Conservation (phyloP, 768 basidiomycete genomes). For the Psilocybe sp. region DNA sequence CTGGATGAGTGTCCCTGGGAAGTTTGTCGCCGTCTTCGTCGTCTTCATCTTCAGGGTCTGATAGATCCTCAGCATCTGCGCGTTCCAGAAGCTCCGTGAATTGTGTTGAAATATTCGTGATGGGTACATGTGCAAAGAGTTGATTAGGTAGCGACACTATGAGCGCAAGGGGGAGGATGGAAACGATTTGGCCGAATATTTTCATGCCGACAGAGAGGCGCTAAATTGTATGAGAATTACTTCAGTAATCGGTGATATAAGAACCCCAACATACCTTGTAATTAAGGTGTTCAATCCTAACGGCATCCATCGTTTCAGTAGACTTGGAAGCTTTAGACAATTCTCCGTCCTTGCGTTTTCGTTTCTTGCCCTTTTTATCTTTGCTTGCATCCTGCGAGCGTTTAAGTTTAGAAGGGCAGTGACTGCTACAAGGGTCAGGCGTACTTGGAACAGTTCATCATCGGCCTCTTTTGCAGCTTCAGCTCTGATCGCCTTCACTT, state of each 20-base stretch:
- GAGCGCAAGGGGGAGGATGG: conserved; percentile 84
- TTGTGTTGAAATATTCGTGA: conserved; percentile 85
- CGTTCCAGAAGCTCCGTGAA: conserved; percentile 71
- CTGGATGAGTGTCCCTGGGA: conserved; percentile 47
- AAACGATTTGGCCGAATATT: conserved; percentile 82
- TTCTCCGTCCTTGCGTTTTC: conserved; percentile 43
- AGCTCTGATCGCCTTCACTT: conserved; percentile 80
- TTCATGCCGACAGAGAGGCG: conserved; percentile 82
- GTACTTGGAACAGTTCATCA: conserved; percentile 70
- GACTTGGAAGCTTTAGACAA: conserved; percentile 21
- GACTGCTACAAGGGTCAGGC: conserved; percentile 15
- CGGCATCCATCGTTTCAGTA: conserved; percentile 45
- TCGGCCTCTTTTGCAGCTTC: conserved; percentile 87
- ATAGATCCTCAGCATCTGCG: conserved; percentile 50
- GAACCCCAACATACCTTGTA: conserved; percentile 64
- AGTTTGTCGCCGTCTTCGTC: conserved; percentile 43
- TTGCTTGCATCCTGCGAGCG: conserved; percentile 36
- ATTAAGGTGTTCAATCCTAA: conserved; percentile 88
- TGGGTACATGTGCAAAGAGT: conserved; percentile 89
- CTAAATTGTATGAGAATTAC: conserved; percentile 34
- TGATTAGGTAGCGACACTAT: conserved; percentile 95
- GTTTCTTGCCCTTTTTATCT: conserved; percentile 41
- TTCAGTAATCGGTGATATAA: background rate
- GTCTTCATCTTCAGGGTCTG: conserved; percentile 44
- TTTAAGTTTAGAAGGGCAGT: conserved; percentile 1